Evolutionary conservation across 2,329 filamentous ascomycete species (phyloP), one percentile per base, ranked within the genome.

Genomic region (Aspergillus sp.): DNA sequence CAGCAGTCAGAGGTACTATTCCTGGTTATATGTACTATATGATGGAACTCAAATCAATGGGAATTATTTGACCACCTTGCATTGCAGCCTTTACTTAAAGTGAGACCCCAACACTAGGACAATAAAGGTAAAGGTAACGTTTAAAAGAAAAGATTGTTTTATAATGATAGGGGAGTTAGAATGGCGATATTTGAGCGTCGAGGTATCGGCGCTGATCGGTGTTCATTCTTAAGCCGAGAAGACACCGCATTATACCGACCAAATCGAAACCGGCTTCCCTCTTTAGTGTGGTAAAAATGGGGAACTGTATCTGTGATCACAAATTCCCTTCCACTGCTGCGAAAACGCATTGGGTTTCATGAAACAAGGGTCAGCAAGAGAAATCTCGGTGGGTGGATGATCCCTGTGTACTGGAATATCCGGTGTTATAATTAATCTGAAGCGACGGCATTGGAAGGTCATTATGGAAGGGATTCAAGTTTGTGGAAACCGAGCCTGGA

Each of bases 331-430:
- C 14, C 35, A n/a, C 7, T 37, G 35, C 15, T 37, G 35, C 35
- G 7, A 7, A 15, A 37, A 37, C 6, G 12, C 35, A 15, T n/a
- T 37, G 15, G 35, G 6, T 37, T n/a, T 37, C 35, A 37, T 6
- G 15, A n/a, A 17, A 21, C 40, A 43, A 21, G 14, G n/a, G 9
- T 19, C 39, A 56, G 47, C 47, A 56, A 17, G 54, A 71, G 43
- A 69, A 74, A 6, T 69, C 70, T 41, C 70, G 61, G 47, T 73
- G 72, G 33, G 59, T 59, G 9, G 68, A 62, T 41, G 62, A 39
- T 8, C 66, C 67, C 39, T 73, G 65, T 8, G 62, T 49, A 17
- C 68, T 50, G 27, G 65, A 57, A 55, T 72, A 74, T 27, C 65
- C 69, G 14, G 64, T 51, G 14, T 58, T 56, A 46, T 74, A 73